A percentile compares a stretch with the other conserved stretches of the same genome.
Conservation (phyloP, 116 monocot genomes). For the Papilionanthe hybrid region DNA sequence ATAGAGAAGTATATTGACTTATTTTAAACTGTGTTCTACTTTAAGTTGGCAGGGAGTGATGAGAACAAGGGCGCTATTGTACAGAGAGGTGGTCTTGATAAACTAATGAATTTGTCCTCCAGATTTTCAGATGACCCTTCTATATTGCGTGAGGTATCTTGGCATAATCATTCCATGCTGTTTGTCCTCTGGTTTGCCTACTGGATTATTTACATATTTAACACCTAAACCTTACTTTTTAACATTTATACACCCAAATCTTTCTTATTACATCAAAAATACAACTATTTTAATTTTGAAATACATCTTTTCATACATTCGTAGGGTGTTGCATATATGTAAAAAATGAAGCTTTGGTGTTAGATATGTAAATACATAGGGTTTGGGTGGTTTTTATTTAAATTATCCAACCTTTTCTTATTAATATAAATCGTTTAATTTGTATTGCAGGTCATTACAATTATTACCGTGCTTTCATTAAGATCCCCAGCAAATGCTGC, state of each 20-base stretch:
- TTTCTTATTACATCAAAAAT: too few species aligned
- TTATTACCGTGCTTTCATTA: conserved; percentile 62
- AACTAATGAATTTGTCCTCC: conserved; percentile 61
- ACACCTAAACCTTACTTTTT: too few species aligned
- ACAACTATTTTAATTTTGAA: too few species aligned
- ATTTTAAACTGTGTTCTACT: conserved; percentile 9
- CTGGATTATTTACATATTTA: too few species aligned
- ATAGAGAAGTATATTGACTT: background rate
- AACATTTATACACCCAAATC: too few species aligned
- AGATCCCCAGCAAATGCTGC: conserved; percentile 93
- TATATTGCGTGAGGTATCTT: conserved; percentile 78
- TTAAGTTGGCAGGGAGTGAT: conserved; percentile 91
- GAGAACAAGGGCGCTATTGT: conserved; percentile 72
- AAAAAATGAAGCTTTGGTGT: too few species aligned
- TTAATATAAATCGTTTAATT: background rate
- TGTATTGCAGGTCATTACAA: conserved; percentile 66
- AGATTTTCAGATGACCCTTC: conserved; percentile 83
- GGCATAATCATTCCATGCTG: background rate
- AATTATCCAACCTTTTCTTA: background rate
- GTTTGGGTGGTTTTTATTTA: too few species aligned
- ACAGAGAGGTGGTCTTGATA: conserved; percentile 70
- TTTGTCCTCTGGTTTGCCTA: background rate
- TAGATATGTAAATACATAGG: too few species aligned
- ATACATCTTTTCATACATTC: too few species aligned
- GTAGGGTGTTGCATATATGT: too few species aligned